A percentile compares a stretch with the other conserved stretches of the same genome.
Evolutionary conservation across 169 alveolate species (phyloP).

Genomic region (Plasmodium inui): DNA sequence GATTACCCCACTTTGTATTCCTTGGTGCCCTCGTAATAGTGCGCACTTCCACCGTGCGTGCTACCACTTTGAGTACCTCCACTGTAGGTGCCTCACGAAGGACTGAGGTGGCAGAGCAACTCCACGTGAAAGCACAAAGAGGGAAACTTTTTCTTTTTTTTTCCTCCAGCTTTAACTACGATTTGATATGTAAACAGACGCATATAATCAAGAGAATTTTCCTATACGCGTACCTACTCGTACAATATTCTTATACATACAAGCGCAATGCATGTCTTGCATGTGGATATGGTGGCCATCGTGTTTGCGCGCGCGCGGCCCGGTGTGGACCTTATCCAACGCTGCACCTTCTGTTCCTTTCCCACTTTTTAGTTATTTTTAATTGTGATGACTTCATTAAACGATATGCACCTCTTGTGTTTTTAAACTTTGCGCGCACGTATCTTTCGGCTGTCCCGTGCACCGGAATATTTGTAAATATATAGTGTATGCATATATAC

Average conservation of each 20-base stretch:
- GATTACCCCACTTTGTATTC: neutral
- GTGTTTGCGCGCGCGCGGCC: neutral
- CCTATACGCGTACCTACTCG: neutral
- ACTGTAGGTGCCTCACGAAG: no score
- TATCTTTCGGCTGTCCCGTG: neutral
- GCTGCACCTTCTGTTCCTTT: neutral
- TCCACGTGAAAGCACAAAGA: neutral
- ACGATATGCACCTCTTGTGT: neutral
- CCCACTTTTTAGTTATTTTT: conserved; percentile 5
- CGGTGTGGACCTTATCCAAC: neutral
- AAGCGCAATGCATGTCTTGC: neutral
- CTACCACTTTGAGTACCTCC: neutral
- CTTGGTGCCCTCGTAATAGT: neutral
- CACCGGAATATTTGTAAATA: neutral
- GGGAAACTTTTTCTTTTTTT: neutral
- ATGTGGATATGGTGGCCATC: neutral
- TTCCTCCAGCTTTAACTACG: neutral
- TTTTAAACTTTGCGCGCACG: neutral
- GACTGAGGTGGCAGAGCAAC: neutral
- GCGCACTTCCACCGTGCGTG: neutral
- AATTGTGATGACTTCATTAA: neutral
- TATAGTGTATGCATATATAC: neutral
- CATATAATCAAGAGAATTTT: neutral
- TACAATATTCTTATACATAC: neutral
- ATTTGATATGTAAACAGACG: neutral